Evolutionary conservation across 176 grass and related monocot species (phyloP).

Genomic region (Hordeum vulgare): MorexV3_pseudomolecules_assembly NC_058521.1:522398516-522399015

Average conservation of each 20-base stretch:
- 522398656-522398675: not conserved
- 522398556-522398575: constrained; percentile 3
- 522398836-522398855: not conserved
- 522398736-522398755: not conserved
- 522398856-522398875: not conserved
- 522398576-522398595: not conserved
- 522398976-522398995: too few relatives aligned
- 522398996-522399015: too few relatives aligned
- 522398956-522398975: too few relatives aligned
- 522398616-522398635: not conserved
- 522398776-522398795: not conserved
- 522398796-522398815: not conserved
- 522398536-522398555: not conserved
- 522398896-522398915: not conserved
- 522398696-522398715: not conserved
- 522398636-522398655: not conserved
- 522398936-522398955: not conserved
- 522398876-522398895: not conserved
- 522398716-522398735: not conserved
- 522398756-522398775: not conserved
- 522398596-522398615: not conserved
- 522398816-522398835: not conserved
- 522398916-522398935: not conserved
- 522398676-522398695: not conserved
- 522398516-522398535: not conserved